Conservation (phyloP, 2,329 filamentous ascomycete genomes). For the Cercospora beticola region DNA sequence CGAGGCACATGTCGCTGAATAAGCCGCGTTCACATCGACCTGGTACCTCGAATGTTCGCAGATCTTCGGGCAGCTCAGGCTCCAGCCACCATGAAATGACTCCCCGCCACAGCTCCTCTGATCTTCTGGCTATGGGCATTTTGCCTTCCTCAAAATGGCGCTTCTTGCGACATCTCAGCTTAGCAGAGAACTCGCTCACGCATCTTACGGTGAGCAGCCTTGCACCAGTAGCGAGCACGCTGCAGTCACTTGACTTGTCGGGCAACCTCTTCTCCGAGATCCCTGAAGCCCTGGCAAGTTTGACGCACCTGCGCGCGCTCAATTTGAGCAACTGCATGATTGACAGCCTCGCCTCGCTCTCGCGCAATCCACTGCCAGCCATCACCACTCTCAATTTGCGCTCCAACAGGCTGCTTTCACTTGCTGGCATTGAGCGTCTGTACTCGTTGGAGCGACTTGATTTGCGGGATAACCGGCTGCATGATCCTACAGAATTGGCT, state of each 20-base stretch:
- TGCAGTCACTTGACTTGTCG: conserved; percentile 90
- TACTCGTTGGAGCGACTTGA: conserved; percentile 87
- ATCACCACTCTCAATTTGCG: conserved; percentile 91
- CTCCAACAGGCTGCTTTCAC: conserved; percentile 79
- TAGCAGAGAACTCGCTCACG: conserved; percentile 88
- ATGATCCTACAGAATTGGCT: conserved; percentile 88
- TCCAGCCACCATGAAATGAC: conserved; percentile 64
- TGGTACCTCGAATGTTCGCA: conserved; percentile 68
- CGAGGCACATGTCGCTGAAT: conserved; percentile 66
- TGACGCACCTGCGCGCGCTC: conserved; percentile 84
- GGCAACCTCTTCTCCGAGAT: conserved; percentile 92
- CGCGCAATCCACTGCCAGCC: conserved; percentile 81
- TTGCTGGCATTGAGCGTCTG: conserved; percentile 86
- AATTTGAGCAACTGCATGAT: conserved; percentile 99
- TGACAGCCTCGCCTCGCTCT: conserved; percentile 83
- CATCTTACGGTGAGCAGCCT: conserved; percentile 74
- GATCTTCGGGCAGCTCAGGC: conserved; percentile 91
- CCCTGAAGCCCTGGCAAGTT: conserved; percentile 80
- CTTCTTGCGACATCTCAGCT: conserved; percentile 85
- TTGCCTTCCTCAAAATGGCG: conserved; percentile 90
- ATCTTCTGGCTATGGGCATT: conserved; percentile 68
- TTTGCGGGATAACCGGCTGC: conserved; percentile 82
- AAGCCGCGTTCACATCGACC: conserved; percentile 59
- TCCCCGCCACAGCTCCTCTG: conserved; percentile 69
- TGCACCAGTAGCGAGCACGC: conserved; percentile 76